A percentile compares a stretch with the other conserved stretches of the same genome.
Conservation (phyloP, 495 filamentous ascomycete genomes). For the Aspergillus sparsus region DNA sequence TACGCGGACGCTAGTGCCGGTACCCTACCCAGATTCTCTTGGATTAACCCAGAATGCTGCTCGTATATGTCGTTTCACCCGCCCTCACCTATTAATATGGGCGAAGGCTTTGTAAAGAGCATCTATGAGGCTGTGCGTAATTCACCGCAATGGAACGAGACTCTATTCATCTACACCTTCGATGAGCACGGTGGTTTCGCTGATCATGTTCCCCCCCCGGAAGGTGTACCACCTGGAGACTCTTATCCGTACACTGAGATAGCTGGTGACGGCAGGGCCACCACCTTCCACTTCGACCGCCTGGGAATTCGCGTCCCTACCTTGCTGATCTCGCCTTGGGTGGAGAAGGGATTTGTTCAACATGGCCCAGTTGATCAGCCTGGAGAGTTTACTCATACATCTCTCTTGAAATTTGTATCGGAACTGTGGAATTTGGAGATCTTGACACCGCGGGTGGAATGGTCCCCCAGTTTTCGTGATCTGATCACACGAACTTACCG, state of each 20-base stretch:
- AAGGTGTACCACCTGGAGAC: constrained; percentile 45
- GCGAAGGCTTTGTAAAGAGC: constrained; percentile 52
- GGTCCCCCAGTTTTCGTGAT: constrained; percentile 43
- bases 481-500: constrained; percentile 36
- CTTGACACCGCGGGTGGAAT: constrained; percentile 45
- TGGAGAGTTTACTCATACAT: constrained; percentile 48
- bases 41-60: constrained; percentile 57
- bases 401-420: constrained; percentile 44
- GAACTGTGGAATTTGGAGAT: constrained; percentile 47
- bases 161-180: constrained; percentile 52
- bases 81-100: constrained; percentile 46
- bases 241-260: constrained; percentile 44
- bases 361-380: constrained; percentile 31
- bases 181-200: constrained; percentile 55
- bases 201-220: constrained; percentile 50
- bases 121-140: constrained; percentile 52
- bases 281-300: constrained; percentile 51
- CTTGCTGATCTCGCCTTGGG: constrained; percentile 53
- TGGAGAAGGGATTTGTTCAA: constrained; percentile 46
- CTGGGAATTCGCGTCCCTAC: constrained; percentile 54
- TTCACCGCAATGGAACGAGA: constrained; percentile 52
- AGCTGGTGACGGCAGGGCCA: constrained; percentile 41
- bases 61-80: constrained; percentile 52
- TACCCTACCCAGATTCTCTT: constrained; percentile 48
- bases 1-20: constrained; percentile 43